Evolutionary conservation across 2,329 filamentous ascomycete genomes (phyloP), one percentile per base, ranked within the genome.

Genomic region (Venturia asperata): DNA sequence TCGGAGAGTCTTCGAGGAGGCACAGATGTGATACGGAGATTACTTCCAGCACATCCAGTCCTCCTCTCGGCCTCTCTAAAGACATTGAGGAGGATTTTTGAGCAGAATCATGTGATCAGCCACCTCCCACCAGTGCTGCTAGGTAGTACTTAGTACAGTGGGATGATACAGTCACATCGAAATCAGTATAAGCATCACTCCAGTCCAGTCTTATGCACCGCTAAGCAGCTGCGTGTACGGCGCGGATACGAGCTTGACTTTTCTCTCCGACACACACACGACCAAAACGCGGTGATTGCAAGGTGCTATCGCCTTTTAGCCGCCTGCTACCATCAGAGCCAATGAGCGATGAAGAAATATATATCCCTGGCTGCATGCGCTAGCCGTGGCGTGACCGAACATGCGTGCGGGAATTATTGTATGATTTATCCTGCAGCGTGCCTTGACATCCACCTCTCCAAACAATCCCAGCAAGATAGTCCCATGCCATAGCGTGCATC

Each of bases 381-480:
- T 52, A 52, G 47, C 47, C 47, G 52, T 58, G 30, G 21, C 52
- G 27, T 58, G 52, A 58, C 30, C 37, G 52, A 58, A 58, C 5
- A n/a, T 58, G 52, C 52, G 52, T 58, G 52, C 52, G 30, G 52
- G 13, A 58, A n/a, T 58, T 37, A 52, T 27, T 4, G 1, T 24
- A 13, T 27, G 24, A 27, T 21, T 24, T 21, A 27, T 47, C 45
- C 27, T 21, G 52, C 27, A 10, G 15, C 17, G 27, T 37, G 52
- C 52, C 30, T 58, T 34, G 37, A 58, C 30, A 39, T 37, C 52
- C 52, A 37, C 27, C n/a, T 15, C 52, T 58, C 7, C 15, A 37
- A 58, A 9, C 15, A 34, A 34, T 34, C 52, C 30, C 19, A 37
- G 27, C 52, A 15, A n/a, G 30, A 37, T 15, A 34, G 24, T 56